phyloP scores from a whole-genome alignment of 805 yeast genomes.

The Metschnikowia gruessii region DNA sequence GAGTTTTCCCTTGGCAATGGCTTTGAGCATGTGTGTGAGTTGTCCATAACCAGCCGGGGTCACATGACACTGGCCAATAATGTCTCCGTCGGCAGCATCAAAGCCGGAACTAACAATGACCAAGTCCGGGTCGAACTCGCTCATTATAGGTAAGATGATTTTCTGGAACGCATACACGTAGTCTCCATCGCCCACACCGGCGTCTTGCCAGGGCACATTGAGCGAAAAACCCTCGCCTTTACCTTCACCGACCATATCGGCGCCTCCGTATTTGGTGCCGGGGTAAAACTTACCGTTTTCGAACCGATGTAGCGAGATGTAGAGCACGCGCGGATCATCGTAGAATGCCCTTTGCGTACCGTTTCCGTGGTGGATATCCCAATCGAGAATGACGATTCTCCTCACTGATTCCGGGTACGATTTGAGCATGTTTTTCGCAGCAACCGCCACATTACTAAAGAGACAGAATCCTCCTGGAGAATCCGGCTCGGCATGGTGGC shows the following conservation, averaged over 20 bases:
- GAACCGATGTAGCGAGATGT: slow-evolving; percentile 88
- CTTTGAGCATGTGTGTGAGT: slow-evolving; percentile 89
- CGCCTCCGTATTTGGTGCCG: slow-evolving; percentile 83
- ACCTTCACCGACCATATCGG: slow-evolving; percentile 80
- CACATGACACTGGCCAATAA: slow-evolving; percentile 94
- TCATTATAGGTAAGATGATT: slow-evolving; percentile 81
- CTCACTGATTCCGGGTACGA: slow-evolving; percentile 87
- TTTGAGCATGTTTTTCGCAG: slow-evolving; percentile 80
- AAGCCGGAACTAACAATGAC: slow-evolving; percentile 93
- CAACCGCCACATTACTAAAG: slow-evolving; percentile 95
- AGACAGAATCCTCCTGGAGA: slow-evolving; percentile 96
- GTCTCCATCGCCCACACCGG: slow-evolving; percentile 94
- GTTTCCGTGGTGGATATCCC: slow-evolving; percentile 99
- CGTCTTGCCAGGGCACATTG: slow-evolving; percentile 90
- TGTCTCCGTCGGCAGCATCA: slow-evolving; percentile 98
- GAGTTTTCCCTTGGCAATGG: slow-evolving; percentile 82
- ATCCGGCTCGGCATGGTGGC: slow-evolving; percentile 98
- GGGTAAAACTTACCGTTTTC: slow-evolving; percentile 94
- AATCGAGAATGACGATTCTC: slow-evolving; percentile 79
- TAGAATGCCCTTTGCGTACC: slow-evolving; percentile 94
- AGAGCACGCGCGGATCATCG: slow-evolving; percentile 85
- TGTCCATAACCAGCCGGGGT: slow-evolving; percentile 95
- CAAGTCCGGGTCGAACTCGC: slow-evolving; percentile 89
- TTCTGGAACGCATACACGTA: slow-evolving; percentile 87
- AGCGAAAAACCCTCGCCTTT: slow-evolving; percentile 83